These are phyloP conservation scores for Porphyra umbilicalis DNA, from an alignment of 31 red algal species.

Conservation along the genomic window DNA sequence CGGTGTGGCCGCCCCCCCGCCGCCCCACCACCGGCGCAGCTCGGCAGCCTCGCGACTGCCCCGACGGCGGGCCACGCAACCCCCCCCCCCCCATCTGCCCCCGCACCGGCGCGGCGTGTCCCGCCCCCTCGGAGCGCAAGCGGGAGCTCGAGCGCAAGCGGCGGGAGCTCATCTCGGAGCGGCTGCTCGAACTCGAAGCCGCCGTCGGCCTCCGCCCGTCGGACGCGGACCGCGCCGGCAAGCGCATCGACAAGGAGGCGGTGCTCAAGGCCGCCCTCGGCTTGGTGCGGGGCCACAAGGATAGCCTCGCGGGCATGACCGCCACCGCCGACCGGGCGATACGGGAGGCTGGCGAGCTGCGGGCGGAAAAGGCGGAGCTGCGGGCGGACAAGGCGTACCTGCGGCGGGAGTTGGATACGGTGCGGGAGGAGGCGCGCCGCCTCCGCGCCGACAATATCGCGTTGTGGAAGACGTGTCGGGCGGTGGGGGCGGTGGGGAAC, in stretches of 20 bases:
- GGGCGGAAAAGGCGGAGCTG: constrained; percentile 74
- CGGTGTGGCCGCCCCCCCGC: neutral
- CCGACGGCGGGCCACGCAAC: neutral
- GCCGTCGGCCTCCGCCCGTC: constrained; percentile 15
- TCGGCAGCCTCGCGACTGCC: neutral
- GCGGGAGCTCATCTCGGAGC: constrained; percentile 60
- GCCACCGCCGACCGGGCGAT: constrained; percentile 21
- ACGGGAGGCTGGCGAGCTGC: constrained; percentile 20
- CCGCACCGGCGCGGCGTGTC: neutral
- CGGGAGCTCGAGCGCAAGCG: constrained; percentile 77
- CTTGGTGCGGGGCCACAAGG: constrained; percentile 23
- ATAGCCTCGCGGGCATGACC: constrained; percentile 20
- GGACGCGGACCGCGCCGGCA: constrained; percentile 15
- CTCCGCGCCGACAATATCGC: constrained; percentile 57
- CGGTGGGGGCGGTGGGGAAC: neutral
- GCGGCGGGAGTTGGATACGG: constrained; percentile 61
- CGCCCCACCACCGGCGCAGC: neutral
- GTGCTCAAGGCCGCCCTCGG: constrained; percentile 60
- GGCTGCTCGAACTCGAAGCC: constrained; percentile 54
- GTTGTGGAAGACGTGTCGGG: constrained; percentile 50
- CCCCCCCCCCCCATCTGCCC: neutral
- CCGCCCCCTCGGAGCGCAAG: constrained; percentile 32
- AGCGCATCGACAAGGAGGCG: constrained; percentile 79
- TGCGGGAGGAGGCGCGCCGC: constrained; percentile 57
- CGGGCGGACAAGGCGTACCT: constrained; percentile 81